Conservation (phyloP, 768 basidiomycete genomes). For the Cystobasidium tubakii region DNA sequence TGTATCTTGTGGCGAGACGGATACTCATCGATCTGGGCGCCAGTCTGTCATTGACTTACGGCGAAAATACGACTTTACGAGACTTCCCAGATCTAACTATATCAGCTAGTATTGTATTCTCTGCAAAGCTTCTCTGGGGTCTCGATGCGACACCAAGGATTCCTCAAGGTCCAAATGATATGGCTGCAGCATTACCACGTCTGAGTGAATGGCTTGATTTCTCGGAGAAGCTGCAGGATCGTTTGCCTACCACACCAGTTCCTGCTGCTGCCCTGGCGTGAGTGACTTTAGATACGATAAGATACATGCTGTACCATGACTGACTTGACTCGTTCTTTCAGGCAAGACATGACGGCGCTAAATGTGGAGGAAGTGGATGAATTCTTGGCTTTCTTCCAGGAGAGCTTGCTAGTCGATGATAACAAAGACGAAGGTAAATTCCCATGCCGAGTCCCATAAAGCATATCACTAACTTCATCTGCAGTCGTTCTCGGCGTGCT, state of each 20-base stretch:
- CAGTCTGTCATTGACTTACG: not conserved
- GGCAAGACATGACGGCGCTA: not conserved
- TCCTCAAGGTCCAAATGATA: conserved; percentile 22
- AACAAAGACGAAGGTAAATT: conserved; percentile 4
- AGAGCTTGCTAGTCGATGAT: not conserved
- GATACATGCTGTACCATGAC: too few relatives aligned
- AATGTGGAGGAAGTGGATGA: conserved; percentile 10
- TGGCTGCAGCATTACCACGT: conserved; percentile 21
- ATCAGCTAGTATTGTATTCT: conserved; percentile 10
- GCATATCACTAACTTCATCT: conserved; percentile 7
- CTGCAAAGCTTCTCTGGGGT: conserved; percentile 29
- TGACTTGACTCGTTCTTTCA: not conserved
- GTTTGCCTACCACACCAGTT: not conserved
- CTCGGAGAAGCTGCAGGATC: not conserved
- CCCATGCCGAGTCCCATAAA: too few relatives aligned
- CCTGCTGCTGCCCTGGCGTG: conserved; percentile 8
- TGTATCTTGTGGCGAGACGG: conserved; percentile 17
- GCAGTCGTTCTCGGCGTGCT: conserved; percentile 20
- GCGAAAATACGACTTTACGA: not conserved
- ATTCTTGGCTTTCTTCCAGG: conserved; percentile 15
- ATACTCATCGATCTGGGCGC: conserved; percentile 10
- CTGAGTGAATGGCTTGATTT: conserved; percentile 21
- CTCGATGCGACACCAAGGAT: conserved; percentile 31
- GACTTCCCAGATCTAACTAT: conserved; percentile 19
- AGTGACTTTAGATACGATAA: not conserved